Evolutionary conservation across 2,329 filamentous ascomycete genomes (phyloP).

Genomic region (Cladosporium sp.): DNA sequence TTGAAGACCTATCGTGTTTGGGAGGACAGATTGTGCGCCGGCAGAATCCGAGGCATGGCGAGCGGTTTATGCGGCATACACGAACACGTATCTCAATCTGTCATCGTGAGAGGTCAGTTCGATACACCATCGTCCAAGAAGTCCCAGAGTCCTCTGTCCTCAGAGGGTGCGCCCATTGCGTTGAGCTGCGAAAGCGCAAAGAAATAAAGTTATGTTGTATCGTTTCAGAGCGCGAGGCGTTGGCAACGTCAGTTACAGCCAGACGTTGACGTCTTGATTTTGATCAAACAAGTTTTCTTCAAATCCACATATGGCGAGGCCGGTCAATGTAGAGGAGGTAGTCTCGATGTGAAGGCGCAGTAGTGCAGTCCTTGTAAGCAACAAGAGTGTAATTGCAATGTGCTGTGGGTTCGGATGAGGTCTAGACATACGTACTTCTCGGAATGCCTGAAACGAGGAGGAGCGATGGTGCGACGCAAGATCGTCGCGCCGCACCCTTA

Average conservation of each 20-base stretch:
- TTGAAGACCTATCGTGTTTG: no score
- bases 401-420: neutral
- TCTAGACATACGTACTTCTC: neutral
- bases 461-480: neutral
- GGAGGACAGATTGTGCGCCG: neutral
- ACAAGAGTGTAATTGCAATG: neutral
- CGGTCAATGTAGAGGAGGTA: neutral
- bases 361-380: neutral
- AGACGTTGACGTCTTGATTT: neutral
- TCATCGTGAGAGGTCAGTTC: neutral
- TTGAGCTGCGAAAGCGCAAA: neutral
- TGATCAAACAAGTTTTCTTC: neutral
- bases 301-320: neutral
- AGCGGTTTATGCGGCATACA: neutral
- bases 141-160: neutral
- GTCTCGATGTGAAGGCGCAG: neutral
- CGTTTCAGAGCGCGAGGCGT: neutral
- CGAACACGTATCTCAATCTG: neutral
- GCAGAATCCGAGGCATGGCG: neutral
- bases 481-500: neutral
- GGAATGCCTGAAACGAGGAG: neutral
- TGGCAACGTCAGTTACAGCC: neutral
- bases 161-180: neutral
- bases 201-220: neutral
- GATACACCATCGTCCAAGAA: neutral